Evolutionary conservation across 2,329 filamentous ascomycete genomes (phyloP).

Genomic region (Calonectria multiphialidica): DNA sequence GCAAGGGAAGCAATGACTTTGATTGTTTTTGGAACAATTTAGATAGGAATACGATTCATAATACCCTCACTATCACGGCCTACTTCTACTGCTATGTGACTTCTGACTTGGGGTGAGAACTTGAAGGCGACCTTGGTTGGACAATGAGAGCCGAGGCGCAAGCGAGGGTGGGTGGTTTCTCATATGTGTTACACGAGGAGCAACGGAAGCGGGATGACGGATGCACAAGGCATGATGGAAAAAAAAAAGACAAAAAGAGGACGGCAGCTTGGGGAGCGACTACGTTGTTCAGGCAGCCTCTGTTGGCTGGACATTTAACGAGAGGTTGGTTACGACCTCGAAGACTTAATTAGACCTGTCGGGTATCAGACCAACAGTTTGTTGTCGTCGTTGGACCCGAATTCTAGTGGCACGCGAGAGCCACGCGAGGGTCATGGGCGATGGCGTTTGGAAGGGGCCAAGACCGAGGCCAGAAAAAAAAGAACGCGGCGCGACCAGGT

Average conservation of each 20-base stretch:
- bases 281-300: background rate
- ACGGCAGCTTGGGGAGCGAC: background rate
- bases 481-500: no score
- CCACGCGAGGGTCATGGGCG: background rate
- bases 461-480: no score
- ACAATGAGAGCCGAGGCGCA: background rate
- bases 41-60: conserved; percentile 24
- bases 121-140: background rate
- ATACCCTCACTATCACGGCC: background rate
- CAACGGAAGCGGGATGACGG: background rate
- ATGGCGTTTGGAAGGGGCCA: background rate
- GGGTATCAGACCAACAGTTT: background rate
- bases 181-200: background rate
- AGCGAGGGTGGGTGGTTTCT: background rate
- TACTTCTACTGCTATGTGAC: background rate
- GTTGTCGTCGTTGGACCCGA: background rate
- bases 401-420: conserved; percentile 5
- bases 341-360: background rate
- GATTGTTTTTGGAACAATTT: conserved; percentile 27
- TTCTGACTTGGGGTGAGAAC: background rate
- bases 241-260: no score
- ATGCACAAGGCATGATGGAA: background rate
- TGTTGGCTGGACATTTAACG: background rate
- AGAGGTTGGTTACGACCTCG: background rate
- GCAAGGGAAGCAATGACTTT: conserved; percentile 29